phyloP scores from a whole-genome alignment of 352 stramenopile species.

The Peronospora destructor region DNA sequence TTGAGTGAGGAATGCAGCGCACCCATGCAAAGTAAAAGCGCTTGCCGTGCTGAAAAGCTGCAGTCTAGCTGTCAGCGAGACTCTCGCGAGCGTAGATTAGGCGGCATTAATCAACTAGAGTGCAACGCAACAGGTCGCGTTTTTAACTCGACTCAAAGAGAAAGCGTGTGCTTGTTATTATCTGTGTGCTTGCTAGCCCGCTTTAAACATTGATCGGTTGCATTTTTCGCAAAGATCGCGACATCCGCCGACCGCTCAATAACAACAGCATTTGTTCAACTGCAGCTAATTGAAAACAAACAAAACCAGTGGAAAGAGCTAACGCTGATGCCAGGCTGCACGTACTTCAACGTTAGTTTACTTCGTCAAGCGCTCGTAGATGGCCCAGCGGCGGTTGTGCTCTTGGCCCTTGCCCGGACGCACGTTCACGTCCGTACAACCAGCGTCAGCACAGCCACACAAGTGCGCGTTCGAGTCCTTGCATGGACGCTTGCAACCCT shows the following conservation, averaged over 20 bases:
- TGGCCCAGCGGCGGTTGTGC: slow-evolving; percentile 86
- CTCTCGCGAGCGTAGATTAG: not conserved
- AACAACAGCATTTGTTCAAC: slow-evolving; percentile 23
- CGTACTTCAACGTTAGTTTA: slow-evolving; percentile 9
- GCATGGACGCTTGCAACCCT: slow-evolving; percentile 71
- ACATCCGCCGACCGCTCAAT: slow-evolving; percentile 8
- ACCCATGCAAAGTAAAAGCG: slow-evolving; percentile 9
- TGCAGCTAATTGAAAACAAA: slow-evolving; percentile 18
- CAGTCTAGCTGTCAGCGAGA: not conserved
- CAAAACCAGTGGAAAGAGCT: slow-evolving; percentile 16
- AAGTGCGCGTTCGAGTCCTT: slow-evolving; percentile 65
- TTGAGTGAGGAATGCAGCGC: slow-evolving; percentile 13
- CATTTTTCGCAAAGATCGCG: slow-evolving; percentile 15
- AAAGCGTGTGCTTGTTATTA: slow-evolving; percentile 10
- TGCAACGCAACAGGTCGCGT: not conserved
- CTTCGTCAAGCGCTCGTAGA: slow-evolving; percentile 67
- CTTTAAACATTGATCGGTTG: slow-evolving; percentile 20
- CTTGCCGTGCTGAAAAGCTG: not conserved
- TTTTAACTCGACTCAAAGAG: not conserved
- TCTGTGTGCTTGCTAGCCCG: not conserved
- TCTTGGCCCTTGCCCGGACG: slow-evolving; percentile 68
- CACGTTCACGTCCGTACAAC: slow-evolving; percentile 68
- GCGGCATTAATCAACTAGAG: slow-evolving; percentile 22
- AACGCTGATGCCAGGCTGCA: not conserved
- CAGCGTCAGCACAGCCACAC: slow-evolving; percentile 81